Conservation (phyloP, 2,329 filamentous ascomycete genomes). For the Colletotrichum euphorbiae region DNA sequence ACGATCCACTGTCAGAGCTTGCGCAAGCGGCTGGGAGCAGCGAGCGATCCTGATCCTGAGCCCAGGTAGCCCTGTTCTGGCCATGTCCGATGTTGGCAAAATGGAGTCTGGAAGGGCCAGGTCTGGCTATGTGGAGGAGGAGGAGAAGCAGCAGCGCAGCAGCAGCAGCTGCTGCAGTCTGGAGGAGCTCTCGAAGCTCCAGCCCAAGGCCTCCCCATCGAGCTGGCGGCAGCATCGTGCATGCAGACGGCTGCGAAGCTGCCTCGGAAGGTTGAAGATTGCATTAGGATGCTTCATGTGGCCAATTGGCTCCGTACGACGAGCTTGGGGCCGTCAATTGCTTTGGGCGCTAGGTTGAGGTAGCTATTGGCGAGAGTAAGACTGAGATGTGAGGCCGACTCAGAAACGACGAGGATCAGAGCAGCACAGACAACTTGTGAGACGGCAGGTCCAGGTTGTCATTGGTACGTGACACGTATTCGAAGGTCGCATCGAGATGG, state of each 20-base stretch:
- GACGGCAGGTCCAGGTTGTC: background rate
- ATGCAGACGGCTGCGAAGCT: background rate
- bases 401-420: slow-evolving; percentile 5
- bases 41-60: slow-evolving; percentile 16
- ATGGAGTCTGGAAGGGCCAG: background rate
- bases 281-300: slow-evolving; percentile 6
- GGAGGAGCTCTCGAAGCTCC: too few species aligned
- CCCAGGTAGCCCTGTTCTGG: background rate
- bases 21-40: slow-evolving; percentile 25
- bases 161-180: too few species aligned
- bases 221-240: slow-evolving; percentile 21
- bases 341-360: slow-evolving; percentile 1
- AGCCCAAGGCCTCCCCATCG: slow-evolving; percentile 11
- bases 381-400: slow-evolving; percentile 16
- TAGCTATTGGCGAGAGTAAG: slow-evolving; percentile 10
- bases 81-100: background rate
- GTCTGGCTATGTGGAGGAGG: too few species aligned
- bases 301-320: slow-evolving; percentile 22
- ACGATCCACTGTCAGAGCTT: slow-evolving; percentile 26
- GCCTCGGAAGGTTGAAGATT: background rate
- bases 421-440: slow-evolving; percentile 1
- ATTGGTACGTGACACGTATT: background rate
- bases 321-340: slow-evolving; percentile 27
- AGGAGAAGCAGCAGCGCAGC: too few species aligned
- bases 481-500: slow-evolving; percentile 13